Evolutionary conservation across 768 basidiomycete genomes (phyloP).

Genomic region (Termitomyces sp.): DNA sequence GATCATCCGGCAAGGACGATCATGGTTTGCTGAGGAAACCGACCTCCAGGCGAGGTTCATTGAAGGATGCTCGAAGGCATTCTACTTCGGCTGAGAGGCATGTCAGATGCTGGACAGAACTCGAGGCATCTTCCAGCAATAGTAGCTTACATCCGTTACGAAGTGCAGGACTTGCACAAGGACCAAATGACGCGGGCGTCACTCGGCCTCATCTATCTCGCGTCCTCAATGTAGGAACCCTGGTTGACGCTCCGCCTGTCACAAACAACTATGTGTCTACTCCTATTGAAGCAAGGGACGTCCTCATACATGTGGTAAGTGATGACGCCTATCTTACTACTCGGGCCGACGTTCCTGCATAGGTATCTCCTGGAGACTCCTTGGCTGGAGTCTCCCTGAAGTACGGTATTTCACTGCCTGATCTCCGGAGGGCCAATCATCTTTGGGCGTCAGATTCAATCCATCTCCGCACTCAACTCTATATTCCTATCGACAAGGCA

Average conservation of each 20-base stretch:
- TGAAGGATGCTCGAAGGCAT: background rate
- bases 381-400: constrained; percentile 83
- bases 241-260: constrained; percentile 23
- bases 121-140: constrained; percentile 4
- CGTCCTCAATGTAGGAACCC: constrained; percentile 17
- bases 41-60: background rate
- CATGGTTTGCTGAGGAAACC: background rate
- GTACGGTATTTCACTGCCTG: constrained; percentile 81
- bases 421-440: constrained; percentile 84
- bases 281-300: constrained; percentile 39
- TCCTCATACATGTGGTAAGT: constrained; percentile 56
- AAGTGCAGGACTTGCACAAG: constrained; percentile 18
- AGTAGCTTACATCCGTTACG: constrained; percentile 20
- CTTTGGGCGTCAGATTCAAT: constrained; percentile 93
- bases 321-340: background rate
- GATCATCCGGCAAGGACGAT: constrained; percentile 1
- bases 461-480: constrained; percentile 76
- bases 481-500: constrained; percentile 68
- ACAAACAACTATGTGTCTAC: constrained; percentile 7
- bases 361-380: constrained; percentile 76
- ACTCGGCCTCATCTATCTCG: constrained; percentile 22
- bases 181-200: constrained; percentile 20
- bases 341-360: constrained; percentile 3
- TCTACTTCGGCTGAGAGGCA: constrained; percentile 6
- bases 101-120: constrained; percentile 19